phyloP scores from a whole-genome alignment of 2,329 filamentous ascomycete species.

The Conoideocrella luteorostrata region DNA sequence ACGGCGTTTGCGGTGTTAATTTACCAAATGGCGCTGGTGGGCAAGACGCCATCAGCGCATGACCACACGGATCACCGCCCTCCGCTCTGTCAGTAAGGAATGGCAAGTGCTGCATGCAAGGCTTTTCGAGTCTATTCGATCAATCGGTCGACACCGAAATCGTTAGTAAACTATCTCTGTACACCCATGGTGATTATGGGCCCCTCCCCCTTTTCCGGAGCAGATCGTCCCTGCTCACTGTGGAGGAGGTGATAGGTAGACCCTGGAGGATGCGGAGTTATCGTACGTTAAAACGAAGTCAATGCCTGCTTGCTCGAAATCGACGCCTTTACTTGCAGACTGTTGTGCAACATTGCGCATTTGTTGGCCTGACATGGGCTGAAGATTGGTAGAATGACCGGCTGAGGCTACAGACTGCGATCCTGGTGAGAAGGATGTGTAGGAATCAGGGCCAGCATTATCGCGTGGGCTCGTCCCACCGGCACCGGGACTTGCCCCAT shows the following conservation, averaged over 20 bases:
- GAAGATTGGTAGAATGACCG: constrained; percentile 17
- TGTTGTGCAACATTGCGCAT: constrained; percentile 20
- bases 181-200: constrained; percentile 12
- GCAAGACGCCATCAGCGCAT: constrained; percentile 89
- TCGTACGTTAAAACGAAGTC: constrained; percentile 90
- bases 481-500: constrained; percentile 40
- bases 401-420: constrained; percentile 37
- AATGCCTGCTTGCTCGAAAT: constrained; percentile 79
- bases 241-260: constrained; percentile 60
- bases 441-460: constrained; percentile 49
- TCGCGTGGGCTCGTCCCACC: constrained; percentile 49
- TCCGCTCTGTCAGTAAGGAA: constrained; percentile 61
- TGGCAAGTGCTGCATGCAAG: constrained; percentile 87
- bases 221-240: constrained; percentile 30
- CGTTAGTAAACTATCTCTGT: constrained; percentile 34
- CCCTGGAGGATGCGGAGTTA: constrained; percentile 47
- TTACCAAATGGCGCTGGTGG: constrained; percentile 61
- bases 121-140: constrained; percentile 71
- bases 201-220: constrained; percentile 4
- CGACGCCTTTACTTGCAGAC: constrained; percentile 39
- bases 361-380: constrained; percentile 25
- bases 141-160: constrained; percentile 28
- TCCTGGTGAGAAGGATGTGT: constrained; percentile 36
- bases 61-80: constrained; percentile 67
- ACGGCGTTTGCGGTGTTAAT: constrained; percentile 44